Conservation (phyloP, 106 monocot species). For the Apostasia shenzhenica region DNA sequence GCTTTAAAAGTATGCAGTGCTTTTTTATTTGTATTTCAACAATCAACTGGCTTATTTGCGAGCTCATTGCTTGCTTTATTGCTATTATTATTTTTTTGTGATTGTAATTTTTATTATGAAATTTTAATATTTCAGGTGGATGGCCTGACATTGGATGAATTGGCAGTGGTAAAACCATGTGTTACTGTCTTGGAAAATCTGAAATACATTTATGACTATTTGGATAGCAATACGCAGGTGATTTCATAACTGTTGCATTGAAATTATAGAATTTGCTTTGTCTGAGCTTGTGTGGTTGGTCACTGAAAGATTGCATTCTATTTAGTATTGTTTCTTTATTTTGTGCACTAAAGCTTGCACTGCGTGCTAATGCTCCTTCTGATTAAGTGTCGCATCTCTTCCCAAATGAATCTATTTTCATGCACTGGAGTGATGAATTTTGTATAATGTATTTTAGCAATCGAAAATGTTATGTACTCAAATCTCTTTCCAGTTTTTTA, state of each 20-base stretch:
- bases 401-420: no score
- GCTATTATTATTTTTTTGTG: not conserved
- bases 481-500: no score
- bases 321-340: no score
- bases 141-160: slow-evolving; percentile 36
- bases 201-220: slow-evolving; percentile 30
- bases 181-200: slow-evolving; percentile 48
- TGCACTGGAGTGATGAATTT: no score
- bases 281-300: not conserved
- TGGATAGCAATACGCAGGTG: slow-evolving; percentile 62
- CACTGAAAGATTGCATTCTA: no score
- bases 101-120: slow-evolving; percentile 2
- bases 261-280: not conserved
- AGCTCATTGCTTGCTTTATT: not conserved
- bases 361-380: no score
- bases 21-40: not conserved
- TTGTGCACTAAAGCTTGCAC: no score
- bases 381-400: no score
- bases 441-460: no score
- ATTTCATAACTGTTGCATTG: not conserved
- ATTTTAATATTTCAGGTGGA: slow-evolving; percentile 46
- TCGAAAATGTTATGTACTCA: no score
- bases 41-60: not conserved
- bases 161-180: slow-evolving; percentile 48
- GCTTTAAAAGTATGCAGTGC: slow-evolving; percentile 57